phyloP scores from a whole-genome alignment of 116 monocot genomes.

The Posidonia oceanica region DNA sequence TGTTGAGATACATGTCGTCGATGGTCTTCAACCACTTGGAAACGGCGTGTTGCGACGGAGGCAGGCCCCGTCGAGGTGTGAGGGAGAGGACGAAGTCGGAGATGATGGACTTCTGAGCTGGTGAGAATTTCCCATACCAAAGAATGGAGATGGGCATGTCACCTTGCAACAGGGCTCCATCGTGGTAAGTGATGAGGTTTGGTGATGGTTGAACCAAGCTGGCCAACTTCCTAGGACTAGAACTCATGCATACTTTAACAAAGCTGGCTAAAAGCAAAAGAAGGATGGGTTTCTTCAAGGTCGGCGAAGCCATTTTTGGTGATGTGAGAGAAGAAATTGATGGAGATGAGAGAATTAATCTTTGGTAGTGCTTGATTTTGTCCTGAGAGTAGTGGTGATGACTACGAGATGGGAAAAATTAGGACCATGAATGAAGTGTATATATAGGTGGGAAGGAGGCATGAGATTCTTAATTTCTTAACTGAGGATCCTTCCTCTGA shows the following conservation, averaged over 20 bases:
- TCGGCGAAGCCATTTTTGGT: neutral
- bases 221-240: conserved; percentile 15
- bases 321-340: no score
- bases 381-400: no score
- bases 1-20: conserved; percentile 15
- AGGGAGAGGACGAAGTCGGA: no score
- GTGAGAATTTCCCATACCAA: conserved; percentile 37
- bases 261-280: neutral
- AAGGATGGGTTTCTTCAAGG: neutral
- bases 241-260: neutral
- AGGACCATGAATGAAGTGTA: no score
- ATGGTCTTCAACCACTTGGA: conserved; percentile 33
- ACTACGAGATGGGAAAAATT: no score
- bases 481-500: no score
- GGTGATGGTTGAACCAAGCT: conserved; percentile 16
- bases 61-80: no score
- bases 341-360: no score
- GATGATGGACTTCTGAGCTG: neutral
- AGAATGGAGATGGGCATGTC: neutral
- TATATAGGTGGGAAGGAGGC: no score
- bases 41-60: neutral
- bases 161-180: conserved; percentile 28
- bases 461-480: no score
- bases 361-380: no score
- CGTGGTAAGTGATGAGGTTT: conserved; percentile 33